A percentile compares a stretch with the other conserved stretches of the same genome.
phyloP scores from a whole-genome alignment of 2,329 filamentous ascomycete genomes.

The Fusarium circinatum region DNA sequence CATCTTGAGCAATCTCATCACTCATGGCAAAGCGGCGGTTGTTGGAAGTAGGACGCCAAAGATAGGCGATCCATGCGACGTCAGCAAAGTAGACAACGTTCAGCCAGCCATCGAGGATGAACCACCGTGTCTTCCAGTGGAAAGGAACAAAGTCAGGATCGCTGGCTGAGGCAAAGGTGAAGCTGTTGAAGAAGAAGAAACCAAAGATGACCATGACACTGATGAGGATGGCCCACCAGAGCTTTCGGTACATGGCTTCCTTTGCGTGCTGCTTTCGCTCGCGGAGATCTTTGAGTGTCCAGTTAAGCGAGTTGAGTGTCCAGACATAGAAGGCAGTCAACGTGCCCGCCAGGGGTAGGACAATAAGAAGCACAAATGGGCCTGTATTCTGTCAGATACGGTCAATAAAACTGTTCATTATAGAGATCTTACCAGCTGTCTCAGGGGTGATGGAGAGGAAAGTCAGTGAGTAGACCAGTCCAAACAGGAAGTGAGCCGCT shows the following conservation, averaged over 20 bases:
- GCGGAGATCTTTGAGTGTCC: constrained; percentile 94
- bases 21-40: constrained; percentile 98
- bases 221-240: constrained; percentile 96
- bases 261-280: constrained; percentile 95
- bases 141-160: constrained; percentile 93
- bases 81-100: constrained; percentile 97
- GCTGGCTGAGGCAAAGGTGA: constrained; percentile 86
- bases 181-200: constrained; percentile 99
- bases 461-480: constrained; percentile 90
- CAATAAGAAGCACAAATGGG: constrained; percentile 89
- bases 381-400: constrained; percentile 59
- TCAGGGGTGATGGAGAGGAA: constrained; percentile 91
- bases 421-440: constrained; percentile 68
- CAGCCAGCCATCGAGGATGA: constrained; percentile 95
- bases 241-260: constrained; percentile 94
- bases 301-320: constrained; percentile 95
- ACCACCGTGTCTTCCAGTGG: constrained; percentile 98
- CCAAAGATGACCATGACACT: constrained; percentile 96
- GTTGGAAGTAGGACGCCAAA: constrained; percentile 96
- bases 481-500: constrained; percentile 93
- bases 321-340: constrained; percentile 98
- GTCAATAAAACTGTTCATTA: not conserved
- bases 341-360: constrained; percentile 89
- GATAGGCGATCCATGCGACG: constrained; percentile 90
- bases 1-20: constrained; percentile 98